Evolutionary conservation across 306 rosid species (phyloP), one percentile per base, ranked within the genome.

Genomic region (Fragaria vesca): DNA sequence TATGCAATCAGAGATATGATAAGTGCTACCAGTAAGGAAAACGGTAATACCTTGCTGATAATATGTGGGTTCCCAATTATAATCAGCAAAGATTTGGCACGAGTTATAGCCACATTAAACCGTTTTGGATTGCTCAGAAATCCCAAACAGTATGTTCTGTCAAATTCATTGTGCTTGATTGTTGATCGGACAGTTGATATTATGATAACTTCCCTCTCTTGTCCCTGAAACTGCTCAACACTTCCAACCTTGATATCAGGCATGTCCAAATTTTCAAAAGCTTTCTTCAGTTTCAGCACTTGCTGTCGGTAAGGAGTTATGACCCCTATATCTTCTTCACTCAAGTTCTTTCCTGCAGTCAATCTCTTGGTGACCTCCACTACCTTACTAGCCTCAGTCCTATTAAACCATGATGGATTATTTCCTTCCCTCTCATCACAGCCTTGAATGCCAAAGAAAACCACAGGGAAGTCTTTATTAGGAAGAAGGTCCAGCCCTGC

Each of bases 381-480:
- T 60, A 91, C 97, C 85, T 93, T 95, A 78, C 97, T 93, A 34
- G 83, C 97, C 86, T 95, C 97, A 5, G 90, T 82, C 79, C 99
- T 83, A 82, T 95, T 95, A 83, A 95, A 95, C 99, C 97, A 95
- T n/a, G 99, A 95, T 17, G 99, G 99, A 77, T 95, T 95, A 75
- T 83, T 89, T 69, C 97, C 99, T 84, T 95, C 97, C 78, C 99
- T 89, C 87, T 95, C 99, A 82, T 95, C 99, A 26, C 93, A 91
- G 52, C 99, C 99, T 88, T 95, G 97, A 86, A 95, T 93, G 67
- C 99, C 99, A 79, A 83, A 78, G 86, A 95, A 95, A 82, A 88
- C 90, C 88, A 93, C 78, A 28, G 99, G 97, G 36, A 88, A 95
- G 58, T 91, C 93, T 82, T 81, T 86, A 79, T 85, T 85, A 12